Conservation (phyloP, 495 filamentous ascomycete genomes). For the Lasiosphaeris hirsuta region DNA sequence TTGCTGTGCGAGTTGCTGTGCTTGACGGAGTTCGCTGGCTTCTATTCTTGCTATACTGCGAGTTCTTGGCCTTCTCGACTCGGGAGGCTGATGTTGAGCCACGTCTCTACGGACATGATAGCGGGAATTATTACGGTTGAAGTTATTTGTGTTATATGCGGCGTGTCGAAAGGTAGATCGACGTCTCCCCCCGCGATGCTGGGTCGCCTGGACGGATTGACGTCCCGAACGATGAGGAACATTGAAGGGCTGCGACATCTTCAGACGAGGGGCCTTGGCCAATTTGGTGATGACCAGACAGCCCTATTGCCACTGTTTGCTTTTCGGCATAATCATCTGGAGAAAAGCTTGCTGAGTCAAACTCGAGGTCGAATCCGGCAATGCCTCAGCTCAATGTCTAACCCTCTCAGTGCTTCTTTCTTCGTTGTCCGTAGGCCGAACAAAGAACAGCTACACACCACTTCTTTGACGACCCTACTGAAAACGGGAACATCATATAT, state of each 20-base stretch:
- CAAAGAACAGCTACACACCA: not conserved
- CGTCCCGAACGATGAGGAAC: not conserved
- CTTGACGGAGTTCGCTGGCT: too few species aligned
- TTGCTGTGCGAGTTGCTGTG: not conserved
- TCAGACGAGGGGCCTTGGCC: too few species aligned
- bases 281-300: too few species aligned
- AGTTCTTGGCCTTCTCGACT: conserved; percentile 5
- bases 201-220: not conserved
- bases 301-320: too few species aligned
- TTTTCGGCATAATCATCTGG: too few species aligned
- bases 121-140: conserved; percentile 12
- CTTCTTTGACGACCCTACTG: not conserved
- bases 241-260: not conserved
- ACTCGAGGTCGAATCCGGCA: too few species aligned
- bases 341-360: too few species aligned
- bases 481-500: not conserved
- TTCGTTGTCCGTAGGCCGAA: not conserved
- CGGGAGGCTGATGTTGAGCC: not conserved
- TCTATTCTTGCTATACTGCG: conserved; percentile 16
- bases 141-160: conserved; percentile 8
- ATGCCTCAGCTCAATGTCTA: too few species aligned
- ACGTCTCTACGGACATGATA: not conserved
- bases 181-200: not conserved
- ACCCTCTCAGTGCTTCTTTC: too few species aligned
- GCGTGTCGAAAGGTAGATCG: conserved; percentile 4